Base-by-base conservation (phyloP, 441 rosid genomes). In the Sinapis alba region DNA sequence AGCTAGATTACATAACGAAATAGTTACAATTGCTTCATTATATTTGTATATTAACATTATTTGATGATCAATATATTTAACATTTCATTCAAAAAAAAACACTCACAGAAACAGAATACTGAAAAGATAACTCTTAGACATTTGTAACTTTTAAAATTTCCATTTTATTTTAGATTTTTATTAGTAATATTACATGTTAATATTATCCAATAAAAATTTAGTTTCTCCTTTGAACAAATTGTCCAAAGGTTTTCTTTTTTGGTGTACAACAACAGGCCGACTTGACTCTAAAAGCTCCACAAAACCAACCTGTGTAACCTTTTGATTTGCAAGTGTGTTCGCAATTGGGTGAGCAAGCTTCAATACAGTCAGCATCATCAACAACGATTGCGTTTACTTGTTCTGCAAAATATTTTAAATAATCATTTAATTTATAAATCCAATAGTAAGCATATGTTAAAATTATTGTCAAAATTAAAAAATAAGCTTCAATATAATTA, bases 361-460 rank as follows among this genome's bases (percentile, higher is more conserved):
- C 66, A 43, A 0, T 19, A 28, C 72, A 73, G 2, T 57, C 47
- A 8, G 7, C 71, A 1, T 26, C 43, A 36, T 41, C 12, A 19
- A 62, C 21, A 11, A 16, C 21, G 4, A 28, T 0, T 1, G 72
- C 60, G 1, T 2, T 65, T 9, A 65, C 10, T 65, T 74, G 72
- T n/a, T 57, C 72, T 74, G 12, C n/a, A 57, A 19, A 64, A 57
- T n/a, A 41, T n/a, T 36, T 36, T 11, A 36, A 36, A 20, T 13
- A 2, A 58, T 27, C n/a, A 21, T 1, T 34, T 26, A 8, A 3
- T 13, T 26, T 24, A 0, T 2, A 13, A 20, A 32, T 32, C 0
- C 7, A 16, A 47, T 16, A 47, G 10, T 41, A 41, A 41, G 50
- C 0, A 41, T 41, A 41, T 41, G 7, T 41, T 41, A 13, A 12